phyloP scores from a whole-genome alignment of 116 monocot species.

The Iris pallida region DNA sequence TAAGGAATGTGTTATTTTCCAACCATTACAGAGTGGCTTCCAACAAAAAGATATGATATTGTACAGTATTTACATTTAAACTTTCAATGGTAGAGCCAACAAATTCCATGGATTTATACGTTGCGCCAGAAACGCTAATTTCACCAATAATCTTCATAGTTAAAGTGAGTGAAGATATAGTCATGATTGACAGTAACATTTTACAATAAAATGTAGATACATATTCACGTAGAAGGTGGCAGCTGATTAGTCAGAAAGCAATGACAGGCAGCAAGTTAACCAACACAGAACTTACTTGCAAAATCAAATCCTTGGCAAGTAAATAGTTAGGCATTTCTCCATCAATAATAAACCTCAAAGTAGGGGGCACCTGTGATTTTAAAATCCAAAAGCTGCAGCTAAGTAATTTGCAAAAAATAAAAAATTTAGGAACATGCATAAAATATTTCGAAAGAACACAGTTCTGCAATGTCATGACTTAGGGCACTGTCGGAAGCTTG shows the following conservation, averaged over 20 bases:
- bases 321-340: slow-evolving; percentile 97
- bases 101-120: slow-evolving; percentile 97
- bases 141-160: slow-evolving; percentile 92
- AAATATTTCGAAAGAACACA: too few species aligned
- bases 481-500: too few species aligned
- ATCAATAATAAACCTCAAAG: slow-evolving; percentile 88
- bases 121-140: slow-evolving; percentile 91
- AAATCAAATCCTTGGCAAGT: slow-evolving; percentile 98
- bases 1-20: background rate
- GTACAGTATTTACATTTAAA: slow-evolving; percentile 66
- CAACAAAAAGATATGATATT: background rate
- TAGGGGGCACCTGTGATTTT: slow-evolving; percentile 76
- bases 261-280: background rate
- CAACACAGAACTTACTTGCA: slow-evolving; percentile 55
- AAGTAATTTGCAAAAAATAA: background rate
- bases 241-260: too few species aligned
- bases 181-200: background rate
- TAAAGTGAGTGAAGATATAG: background rate
- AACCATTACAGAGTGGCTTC: background rate
- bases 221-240: too few species aligned
- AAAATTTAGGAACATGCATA: too few species aligned
- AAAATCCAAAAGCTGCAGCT: slow-evolving; percentile 1
- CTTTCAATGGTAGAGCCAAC: slow-evolving; percentile 82
- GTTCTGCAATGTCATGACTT: too few species aligned
- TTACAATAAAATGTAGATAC: too few species aligned